Percentiles rank a stretch among this genome's conserved stretches.
phyloP scores from a whole-genome alignment of 345 rosid genomes.

The Ailanthus altissimus region DNA sequence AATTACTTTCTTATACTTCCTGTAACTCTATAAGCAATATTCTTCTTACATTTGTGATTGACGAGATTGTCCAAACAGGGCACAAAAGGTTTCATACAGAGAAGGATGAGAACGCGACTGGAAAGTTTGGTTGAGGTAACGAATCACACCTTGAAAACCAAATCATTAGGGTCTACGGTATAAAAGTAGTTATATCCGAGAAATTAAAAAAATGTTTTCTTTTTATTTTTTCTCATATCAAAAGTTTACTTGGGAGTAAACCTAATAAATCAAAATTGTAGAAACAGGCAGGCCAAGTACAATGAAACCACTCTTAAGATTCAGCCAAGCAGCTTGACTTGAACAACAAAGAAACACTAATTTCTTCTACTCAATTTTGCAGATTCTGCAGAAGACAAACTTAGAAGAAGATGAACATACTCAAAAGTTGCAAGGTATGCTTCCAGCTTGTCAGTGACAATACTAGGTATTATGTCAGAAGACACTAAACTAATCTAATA shows the following conservation, averaged over 20 bases:
- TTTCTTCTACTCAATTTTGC: slow-evolving; percentile 32
- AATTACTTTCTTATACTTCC: neutral
- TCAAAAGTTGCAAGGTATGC: slow-evolving; percentile 47
- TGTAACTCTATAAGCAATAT: slow-evolving; percentile 1
- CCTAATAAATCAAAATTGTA: slow-evolving; percentile 7
- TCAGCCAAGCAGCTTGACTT: slow-evolving; percentile 4
- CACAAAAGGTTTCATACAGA: slow-evolving; percentile 81
- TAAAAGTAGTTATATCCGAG: neutral
- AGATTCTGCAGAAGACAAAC: slow-evolving; percentile 53
- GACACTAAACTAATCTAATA: neutral
- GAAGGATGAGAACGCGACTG: slow-evolving; percentile 76
- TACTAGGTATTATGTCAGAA: neutral
- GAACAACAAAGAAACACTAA: slow-evolving; percentile 18
- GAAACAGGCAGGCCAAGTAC: slow-evolving; percentile 1
- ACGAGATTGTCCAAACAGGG: slow-evolving; percentile 44
- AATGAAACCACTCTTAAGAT: neutral
- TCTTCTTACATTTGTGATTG: slow-evolving; percentile 16
- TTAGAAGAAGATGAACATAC: slow-evolving; percentile 39
- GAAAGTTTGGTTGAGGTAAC: slow-evolving; percentile 75
- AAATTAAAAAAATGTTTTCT: neutral
- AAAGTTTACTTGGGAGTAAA: slow-evolving; percentile 6
- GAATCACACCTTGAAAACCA: slow-evolving; percentile 5
- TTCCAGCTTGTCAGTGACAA: slow-evolving; percentile 5
- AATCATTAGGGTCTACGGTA: slow-evolving; percentile 10
- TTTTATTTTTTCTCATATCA: neutral